Evolutionary conservation across 768 basidiomycete genomes (phyloP), one percentile per base, ranked within the genome.

Genomic region (Tricholoma bakamatsutake): DNA sequence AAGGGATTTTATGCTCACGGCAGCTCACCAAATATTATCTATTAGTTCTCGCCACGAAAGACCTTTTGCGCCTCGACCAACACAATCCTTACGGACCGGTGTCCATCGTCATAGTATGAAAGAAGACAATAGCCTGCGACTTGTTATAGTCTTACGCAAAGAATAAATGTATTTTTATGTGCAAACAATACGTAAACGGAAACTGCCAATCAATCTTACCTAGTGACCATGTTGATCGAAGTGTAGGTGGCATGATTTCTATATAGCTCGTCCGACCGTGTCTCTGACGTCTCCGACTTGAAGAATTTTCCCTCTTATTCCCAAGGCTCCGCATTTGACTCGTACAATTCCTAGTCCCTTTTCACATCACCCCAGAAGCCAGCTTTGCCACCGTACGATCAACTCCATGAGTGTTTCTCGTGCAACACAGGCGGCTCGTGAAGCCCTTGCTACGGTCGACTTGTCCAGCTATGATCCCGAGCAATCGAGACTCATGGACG

Each of bases 401-500:
- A 46, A 13, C 6, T 15, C 27, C 5, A 48, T 48, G 46, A 17
- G 28, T 48, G 8, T 31, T 30, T 87, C 82, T 46, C 85, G 76
- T 57, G 87, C 88, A 47, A 74, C 83, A 54, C 65, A 72, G 54
- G 85, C 87, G 57, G 85, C 86, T 17, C 76, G 73, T 56, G 79
- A 83, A 54, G 77, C 79, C 43, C 81, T 92, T 59, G 82, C 88
- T 10, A 85, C 75, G 64, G 76, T 95, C 61, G 90, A 94, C 68
- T 76, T 96, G 43, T 82, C 84, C 15, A 79, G 67, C 58, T 98
- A 98, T 80, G 95, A 98, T 68, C 81, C 88, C 10, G 92, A 93
- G 64, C 96, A 98, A 68, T 91, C 93, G 34, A 81, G 87, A 58
- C 78, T 99, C 56, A 99, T 99, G 97, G 91, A 94, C 63, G 97